Conservation (phyloP, 257 asterid genomes). For the Voacanga thouarsii region DNA sequence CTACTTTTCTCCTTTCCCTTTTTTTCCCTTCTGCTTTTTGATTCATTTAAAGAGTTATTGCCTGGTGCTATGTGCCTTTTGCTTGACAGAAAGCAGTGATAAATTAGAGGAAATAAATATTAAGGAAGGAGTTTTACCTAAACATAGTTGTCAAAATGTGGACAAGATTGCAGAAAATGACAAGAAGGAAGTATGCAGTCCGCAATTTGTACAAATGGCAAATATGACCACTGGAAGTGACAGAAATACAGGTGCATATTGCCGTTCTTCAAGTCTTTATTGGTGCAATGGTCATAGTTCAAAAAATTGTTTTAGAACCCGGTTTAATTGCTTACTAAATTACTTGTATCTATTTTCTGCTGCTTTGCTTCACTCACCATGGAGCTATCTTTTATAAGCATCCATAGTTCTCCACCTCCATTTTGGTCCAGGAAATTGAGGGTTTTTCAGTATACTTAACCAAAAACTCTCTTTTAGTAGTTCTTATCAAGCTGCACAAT, state of each 20-base stretch:
- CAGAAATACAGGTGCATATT: slow-evolving; percentile 35
- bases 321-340: neutral
- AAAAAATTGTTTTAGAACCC: neutral
- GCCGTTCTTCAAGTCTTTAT: neutral
- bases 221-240: slow-evolving; percentile 19
- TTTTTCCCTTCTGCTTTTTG: neutral
- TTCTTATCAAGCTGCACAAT: neutral
- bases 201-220: slow-evolving; percentile 11
- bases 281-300: neutral
- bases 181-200: slow-evolving; percentile 25
- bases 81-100: slow-evolving; percentile 27
- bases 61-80: slow-evolving; percentile 14
- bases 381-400: neutral
- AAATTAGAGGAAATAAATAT: slow-evolving; percentile 22
- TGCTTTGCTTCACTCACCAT: neutral
- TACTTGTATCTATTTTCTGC: neutral
- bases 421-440: neutral
- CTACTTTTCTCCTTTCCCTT: neutral
- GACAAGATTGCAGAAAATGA: slow-evolving; percentile 8
- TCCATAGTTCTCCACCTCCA: neutral
- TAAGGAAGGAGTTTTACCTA: slow-evolving; percentile 8
- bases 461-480: neutral
- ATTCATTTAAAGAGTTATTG: neutral
- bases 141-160: slow-evolving; percentile 18
- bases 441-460: neutral